Percentiles rank a stretch among this genome's conserved stretches.
phyloP scores from a whole-genome alignment of 345 rosid species.

The Brassica juncea region DNA sequence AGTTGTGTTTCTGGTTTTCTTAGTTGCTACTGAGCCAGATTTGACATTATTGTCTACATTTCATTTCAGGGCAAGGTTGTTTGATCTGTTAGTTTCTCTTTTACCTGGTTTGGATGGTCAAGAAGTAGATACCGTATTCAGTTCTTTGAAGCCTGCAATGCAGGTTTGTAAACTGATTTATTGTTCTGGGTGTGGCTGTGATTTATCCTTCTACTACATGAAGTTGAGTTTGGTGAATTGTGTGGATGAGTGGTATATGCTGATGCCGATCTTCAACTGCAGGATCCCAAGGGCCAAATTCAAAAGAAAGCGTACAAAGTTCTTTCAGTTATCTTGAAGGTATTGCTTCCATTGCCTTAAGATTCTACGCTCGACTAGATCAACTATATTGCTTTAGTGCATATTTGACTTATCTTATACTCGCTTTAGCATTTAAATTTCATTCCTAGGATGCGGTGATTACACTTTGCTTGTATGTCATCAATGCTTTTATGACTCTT shows the following conservation, averaged over 20 bases:
- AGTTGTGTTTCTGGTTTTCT: background rate
- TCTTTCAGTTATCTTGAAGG: conserved; percentile 80
- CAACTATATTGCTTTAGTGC: conserved; percentile 14
- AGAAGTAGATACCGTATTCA: conserved; percentile 56
- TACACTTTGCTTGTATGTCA: background rate
- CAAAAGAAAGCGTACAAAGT: conserved; percentile 97
- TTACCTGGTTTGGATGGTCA: conserved; percentile 68
- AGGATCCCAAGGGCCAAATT: conserved; percentile 71
- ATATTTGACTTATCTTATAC: conserved; percentile 6
- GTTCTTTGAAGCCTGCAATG: conserved; percentile 72
- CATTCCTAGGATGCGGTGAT: background rate
- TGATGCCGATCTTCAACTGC: conserved; percentile 37
- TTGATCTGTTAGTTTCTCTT: conserved; percentile 80
- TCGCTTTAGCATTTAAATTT: conserved; percentile 9
- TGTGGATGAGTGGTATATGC: conserved; percentile 13
- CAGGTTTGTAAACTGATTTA: conserved; percentile 53
- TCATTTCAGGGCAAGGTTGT: conserved; percentile 70
- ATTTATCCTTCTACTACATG: conserved; percentile 2
- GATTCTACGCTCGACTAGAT: conserved; percentile 7
- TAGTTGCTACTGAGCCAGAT: conserved; percentile 11
- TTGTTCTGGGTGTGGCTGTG: background rate
- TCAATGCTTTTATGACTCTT: background rate
- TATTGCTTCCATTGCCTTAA: conserved; percentile 33
- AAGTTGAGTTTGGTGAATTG: background rate
- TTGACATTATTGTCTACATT: conserved; percentile 17